Evolutionary conservation across 257 asterid genomes (phyloP).

Genomic region (Buddleja alternifolia): DNA sequence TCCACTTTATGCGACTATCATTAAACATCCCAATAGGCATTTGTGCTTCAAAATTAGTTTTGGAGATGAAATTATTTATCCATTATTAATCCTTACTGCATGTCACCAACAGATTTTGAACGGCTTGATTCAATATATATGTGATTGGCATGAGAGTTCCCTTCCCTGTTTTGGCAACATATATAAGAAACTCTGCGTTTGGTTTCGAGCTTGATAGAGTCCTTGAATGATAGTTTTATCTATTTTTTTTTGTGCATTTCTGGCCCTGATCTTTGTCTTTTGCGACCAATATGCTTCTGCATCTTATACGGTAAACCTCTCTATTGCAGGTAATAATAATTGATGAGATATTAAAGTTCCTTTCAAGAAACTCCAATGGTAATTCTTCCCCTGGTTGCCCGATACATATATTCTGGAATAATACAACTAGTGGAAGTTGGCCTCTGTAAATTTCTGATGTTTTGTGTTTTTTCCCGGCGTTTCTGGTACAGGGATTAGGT

Average conservation of each 20-base stretch:
- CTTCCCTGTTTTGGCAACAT: too few species aligned
- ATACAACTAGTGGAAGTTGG: background rate
- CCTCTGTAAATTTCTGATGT: conserved; percentile 14
- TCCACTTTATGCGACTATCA: too few species aligned
- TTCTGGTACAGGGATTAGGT: conserved; percentile 64
- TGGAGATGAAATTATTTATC: too few species aligned
- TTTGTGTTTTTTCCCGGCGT: conserved; percentile 7
- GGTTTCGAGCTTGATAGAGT: background rate
- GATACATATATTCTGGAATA: background rate
- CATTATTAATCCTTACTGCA: too few species aligned
- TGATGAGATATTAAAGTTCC: conserved; percentile 91
- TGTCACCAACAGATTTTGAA: too few species aligned
- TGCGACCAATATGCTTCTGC: background rate
- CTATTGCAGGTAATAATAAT: conserved; percentile 80
- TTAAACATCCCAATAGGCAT: too few species aligned
- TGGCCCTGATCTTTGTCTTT: background rate
- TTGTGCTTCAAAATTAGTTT: too few species aligned
- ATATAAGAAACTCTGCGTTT: too few species aligned
- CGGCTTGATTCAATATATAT: too few species aligned
- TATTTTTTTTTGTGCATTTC: background rate
- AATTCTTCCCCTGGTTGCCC: conserved; percentile 11
- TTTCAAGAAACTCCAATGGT: conserved; percentile 74
- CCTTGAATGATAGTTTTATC: background rate
- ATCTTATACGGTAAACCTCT: conserved; percentile 8
- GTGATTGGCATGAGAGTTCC: too few species aligned